Evolutionary conservation across 352 stramenopile species (phyloP).

Genomic region (Phytopythium helicoides): DNA sequence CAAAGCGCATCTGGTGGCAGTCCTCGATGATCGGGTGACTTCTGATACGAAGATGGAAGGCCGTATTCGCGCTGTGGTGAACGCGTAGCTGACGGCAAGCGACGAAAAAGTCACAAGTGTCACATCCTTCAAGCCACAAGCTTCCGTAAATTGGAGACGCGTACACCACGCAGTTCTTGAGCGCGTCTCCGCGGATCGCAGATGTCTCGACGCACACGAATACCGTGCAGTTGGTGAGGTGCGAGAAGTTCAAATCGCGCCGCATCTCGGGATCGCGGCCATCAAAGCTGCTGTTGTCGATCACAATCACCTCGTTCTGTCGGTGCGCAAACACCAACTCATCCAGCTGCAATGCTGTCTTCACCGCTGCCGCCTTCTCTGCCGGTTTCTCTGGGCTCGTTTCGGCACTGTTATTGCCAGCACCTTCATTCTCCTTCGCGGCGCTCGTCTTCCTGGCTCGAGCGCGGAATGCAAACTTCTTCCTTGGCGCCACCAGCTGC

Average conservation of each 20-base stretch:
- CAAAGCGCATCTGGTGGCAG: slow-evolving; percentile 82
- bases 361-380: slow-evolving; percentile 4
- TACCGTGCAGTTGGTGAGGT: slow-evolving; percentile 70
- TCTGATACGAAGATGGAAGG: slow-evolving; percentile 78
- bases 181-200: slow-evolving; percentile 61
- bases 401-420: slow-evolving; percentile 2
- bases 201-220: slow-evolving; percentile 67
- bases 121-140: slow-evolving; percentile 82
- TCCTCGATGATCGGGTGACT: slow-evolving; percentile 92
- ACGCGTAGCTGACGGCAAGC: slow-evolving; percentile 86
- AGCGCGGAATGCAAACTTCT: slow-evolving; percentile 83
- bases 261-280: slow-evolving; percentile 22
- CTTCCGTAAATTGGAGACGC: slow-evolving; percentile 78
- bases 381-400: slow-evolving; percentile 10
- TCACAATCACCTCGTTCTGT: slow-evolving; percentile 63
- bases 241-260: slow-evolving; percentile 72
- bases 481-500: slow-evolving; percentile 65
- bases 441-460: slow-evolving; percentile 20
- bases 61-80: slow-evolving; percentile 62
- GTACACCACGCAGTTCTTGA: slow-evolving; percentile 76
- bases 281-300: slow-evolving; percentile 55
- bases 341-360: slow-evolving; percentile 26
- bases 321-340: slow-evolving; percentile 61
- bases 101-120: slow-evolving; percentile 75
- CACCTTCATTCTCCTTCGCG: slow-evolving; percentile 14